A percentile compares a stretch with the other conserved stretches of the same genome.
phyloP scores from a whole-genome alignment of 2,329 filamentous ascomycete genomes.

The Talaromyces verruculosus region DNA sequence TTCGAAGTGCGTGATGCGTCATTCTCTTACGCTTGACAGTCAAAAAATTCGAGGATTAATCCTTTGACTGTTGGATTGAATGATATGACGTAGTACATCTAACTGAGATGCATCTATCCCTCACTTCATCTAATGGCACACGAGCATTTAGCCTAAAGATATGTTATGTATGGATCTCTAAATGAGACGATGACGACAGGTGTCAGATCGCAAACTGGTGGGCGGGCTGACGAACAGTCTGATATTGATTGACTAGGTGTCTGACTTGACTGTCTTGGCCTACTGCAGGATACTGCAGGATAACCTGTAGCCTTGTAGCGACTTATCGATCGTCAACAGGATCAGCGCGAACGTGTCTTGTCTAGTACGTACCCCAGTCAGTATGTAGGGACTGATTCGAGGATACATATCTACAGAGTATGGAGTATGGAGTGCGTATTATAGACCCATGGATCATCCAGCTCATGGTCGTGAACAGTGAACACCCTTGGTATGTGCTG shows the following conservation, averaged over 20 bases:
- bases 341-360: neutral
- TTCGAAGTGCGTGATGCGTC: neutral
- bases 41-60: neutral
- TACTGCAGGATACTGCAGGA: neutral
- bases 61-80: neutral
- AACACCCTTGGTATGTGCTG: neutral
- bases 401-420: neutral
- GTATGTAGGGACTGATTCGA: neutral
- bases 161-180: neutral
- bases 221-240: neutral
- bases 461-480: neutral
- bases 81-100: neutral
- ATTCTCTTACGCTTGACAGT: neutral
- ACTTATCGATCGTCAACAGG: neutral
- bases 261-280: neutral
- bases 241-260: neutral
- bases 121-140: neutral
- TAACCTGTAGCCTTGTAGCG: neutral
- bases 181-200: neutral
- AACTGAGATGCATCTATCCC: neutral
- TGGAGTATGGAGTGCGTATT: neutral
- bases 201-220: neutral
- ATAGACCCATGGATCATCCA: neutral
- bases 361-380: neutral
- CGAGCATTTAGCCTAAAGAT: neutral